These are phyloP conservation scores for Phytophthora citricola DNA, from an alignment of 352 stramenopile genomes.

Conservation along the genomic window DNA sequence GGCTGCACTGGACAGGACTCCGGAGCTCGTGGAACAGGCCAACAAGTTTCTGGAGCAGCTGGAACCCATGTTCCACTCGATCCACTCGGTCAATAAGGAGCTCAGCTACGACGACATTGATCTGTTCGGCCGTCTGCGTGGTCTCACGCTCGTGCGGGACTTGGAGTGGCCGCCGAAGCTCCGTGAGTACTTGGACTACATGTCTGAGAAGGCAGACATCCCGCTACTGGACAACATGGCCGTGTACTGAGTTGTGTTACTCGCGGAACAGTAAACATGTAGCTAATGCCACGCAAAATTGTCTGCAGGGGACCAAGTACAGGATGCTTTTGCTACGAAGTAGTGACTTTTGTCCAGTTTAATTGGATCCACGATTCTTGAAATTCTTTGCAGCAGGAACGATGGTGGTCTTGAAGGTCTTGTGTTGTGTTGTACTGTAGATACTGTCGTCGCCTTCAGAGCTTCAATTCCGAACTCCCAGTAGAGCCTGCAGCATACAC, in stretches of 20 bases:
- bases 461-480: no score
- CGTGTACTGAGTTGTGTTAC: conserved; percentile 35
- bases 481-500: no score
- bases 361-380: no score
- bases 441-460: no score
- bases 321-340: no score
- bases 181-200: conserved; percentile 59
- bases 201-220: conserved; percentile 54
- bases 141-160: conserved; percentile 61
- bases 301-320: no score
- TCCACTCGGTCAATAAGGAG: conserved; percentile 50
- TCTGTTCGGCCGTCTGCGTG: conserved; percentile 56
- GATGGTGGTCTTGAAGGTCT: no score
- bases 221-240: conserved; percentile 60
- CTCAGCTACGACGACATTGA: conserved; percentile 73
- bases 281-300: background rate
- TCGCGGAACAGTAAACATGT: background rate
- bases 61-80: conserved; percentile 48
- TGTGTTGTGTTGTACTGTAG: no score
- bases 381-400: no score
- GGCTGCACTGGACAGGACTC: conserved; percentile 44
- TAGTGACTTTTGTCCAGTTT: no score
- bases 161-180: conserved; percentile 61
- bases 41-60: conserved; percentile 51
- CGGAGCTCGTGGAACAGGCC: conserved; percentile 48